Base-by-base conservation (phyloP, 1,284 basidiomycete genomes). In the Ustilago tritici region DNA sequence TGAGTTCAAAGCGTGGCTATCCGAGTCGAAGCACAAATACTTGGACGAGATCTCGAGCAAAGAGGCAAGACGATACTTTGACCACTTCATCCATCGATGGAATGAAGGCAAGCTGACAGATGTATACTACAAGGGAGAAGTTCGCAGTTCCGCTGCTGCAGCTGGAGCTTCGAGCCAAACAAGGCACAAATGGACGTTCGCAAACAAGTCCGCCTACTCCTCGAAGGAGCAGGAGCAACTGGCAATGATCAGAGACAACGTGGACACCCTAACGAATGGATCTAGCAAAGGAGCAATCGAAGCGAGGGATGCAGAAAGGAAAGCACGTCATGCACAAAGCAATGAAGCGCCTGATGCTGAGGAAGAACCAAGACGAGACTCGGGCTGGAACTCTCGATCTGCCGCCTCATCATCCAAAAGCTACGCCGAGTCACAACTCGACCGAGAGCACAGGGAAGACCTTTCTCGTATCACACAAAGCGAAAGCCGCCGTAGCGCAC, bases 1-100 rank as follows among this genome's bases (percentile, higher is more conserved):
- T 40, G 76, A 80, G 56, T 81, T 83, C 66, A 81, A 80, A 34
- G 63, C 66, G 9, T 82, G 80, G 80, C 70, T 83, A 3, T 49
- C 66, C n/a, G 56, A 64, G 4, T 40, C 50, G 14, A 75, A 67
- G 35, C 38, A 53, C 4, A 61, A 64, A 28, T 80, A 78, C 40
- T 57, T 82, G 11, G 81, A 83, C 60, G 80, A 82, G 59, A 64
- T 83, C 12, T 56, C 70, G 9, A 43, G 61, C 19, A 55, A 59
- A 34, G 76, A 78, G 7, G 75, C 81, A 31, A 59, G 80, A 6
- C 56, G 69, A 8, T 69, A 77, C 53, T 83, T 83, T 61, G 68
- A 62, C 36, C 70, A 67, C 35, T 83, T 83, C 40, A 60, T 66
- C 3, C 61, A 62, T 5, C 40, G 65, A 6, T 82, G 79, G 80